phyloP scores from a whole-genome alignment of 75 land plant species.

The Pinus taeda region DNA sequence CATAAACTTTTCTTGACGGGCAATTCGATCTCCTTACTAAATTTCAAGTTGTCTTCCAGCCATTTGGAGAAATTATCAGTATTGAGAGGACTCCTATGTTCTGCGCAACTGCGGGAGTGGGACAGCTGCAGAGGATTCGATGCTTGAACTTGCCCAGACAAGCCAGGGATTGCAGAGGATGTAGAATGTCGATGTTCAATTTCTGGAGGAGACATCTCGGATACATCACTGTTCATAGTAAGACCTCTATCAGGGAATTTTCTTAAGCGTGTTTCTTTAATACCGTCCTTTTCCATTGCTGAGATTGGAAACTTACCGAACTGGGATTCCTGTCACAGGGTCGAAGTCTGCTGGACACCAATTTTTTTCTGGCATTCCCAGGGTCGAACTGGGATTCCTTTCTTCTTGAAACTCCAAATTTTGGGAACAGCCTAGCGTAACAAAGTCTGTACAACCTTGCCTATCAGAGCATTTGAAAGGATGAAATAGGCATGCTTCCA shows the following conservation, averaged over 20 bases:
- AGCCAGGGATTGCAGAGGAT: background rate
- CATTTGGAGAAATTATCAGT: slow-evolving; percentile 10
- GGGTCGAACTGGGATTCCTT: no score
- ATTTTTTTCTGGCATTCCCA: no score
- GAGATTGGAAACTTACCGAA: no score
- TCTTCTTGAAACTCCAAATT: no score
- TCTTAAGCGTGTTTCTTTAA: background rate
- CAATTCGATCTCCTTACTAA: slow-evolving; percentile 17
- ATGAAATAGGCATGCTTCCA: no score
- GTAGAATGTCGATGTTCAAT: background rate
- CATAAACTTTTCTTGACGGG: slow-evolving; percentile 46
- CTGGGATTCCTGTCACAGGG: no score
- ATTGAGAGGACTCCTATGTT: slow-evolving; percentile 7
- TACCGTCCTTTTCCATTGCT: no score
- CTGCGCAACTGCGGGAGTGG: background rate
- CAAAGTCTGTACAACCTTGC: no score
- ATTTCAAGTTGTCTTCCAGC: slow-evolving; percentile 21
- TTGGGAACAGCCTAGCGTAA: no score
- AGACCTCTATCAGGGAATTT: slow-evolving; percentile 1
- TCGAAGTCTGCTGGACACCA: no score
- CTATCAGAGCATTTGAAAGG: no score
- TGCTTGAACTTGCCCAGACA: background rate
- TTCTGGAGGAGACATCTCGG: background rate
- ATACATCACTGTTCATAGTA: background rate
- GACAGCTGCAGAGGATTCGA: background rate